Evolutionary conservation across 1,284 basidiomycete genomes (phyloP), one percentile per base, ranked within the genome.

Genomic region (Leucoagaricus sp.): DNA sequence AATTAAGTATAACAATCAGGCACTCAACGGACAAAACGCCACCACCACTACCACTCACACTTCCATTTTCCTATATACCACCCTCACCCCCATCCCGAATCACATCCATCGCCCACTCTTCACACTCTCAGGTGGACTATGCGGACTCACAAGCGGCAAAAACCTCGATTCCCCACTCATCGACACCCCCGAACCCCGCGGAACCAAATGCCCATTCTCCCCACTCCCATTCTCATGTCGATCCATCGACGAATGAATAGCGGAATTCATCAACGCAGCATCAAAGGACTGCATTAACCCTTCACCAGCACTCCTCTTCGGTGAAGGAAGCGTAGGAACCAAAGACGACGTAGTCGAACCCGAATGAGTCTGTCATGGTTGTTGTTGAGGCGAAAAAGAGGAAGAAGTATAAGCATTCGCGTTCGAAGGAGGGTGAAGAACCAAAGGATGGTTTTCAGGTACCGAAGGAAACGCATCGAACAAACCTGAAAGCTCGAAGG

Each of bases 401-500:
- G 25, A 13, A 5, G 44, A 28, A 38, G 12, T 9, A n/a, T 29
- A 54, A n/a, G 13, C 7, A 34, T 33, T 46, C 15, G 42, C 5
- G 4, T 23, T 21, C 13, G 47, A 21, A n/a, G 40, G 49, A 8
- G 40, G 40, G n/a, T n/a, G n/a, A 10, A 49, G 41, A 1, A 44
- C 48, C 10, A 47, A 25, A 12, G 55, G 55, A 10, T 57, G 49
- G 4, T 49, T 51, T 34, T 57, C 40, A 1, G 82, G 83, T 5
- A 85, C 83, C 13, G 78, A 75, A 25, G 83, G 83, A 63, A 85
- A 85, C 4, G 82, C 79, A 51, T 84, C 82, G 56, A 82, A 83
- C 34, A 83, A 66, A 8, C 76, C 75, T 51, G 74, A 69, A 61
- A 17, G 52, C 31, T 48, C 26, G 21, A 26, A 40, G 45, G 33